Base-by-base conservation (phyloP, 2,329 filamentous ascomycete genomes). In the Colletotrichum siamense region DNA sequence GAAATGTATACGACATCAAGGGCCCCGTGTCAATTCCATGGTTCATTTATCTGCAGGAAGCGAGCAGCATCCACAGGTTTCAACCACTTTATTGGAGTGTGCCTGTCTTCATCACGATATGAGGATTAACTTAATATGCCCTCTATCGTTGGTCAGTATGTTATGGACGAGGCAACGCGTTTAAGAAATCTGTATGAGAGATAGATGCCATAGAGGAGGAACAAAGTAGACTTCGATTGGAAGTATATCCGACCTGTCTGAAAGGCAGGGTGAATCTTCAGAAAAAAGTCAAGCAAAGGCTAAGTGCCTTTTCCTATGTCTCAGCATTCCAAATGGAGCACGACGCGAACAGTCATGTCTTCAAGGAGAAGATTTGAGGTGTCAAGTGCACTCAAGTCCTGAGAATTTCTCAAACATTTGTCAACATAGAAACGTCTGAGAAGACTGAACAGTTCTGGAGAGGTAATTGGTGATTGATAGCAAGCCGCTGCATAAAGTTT, bases 221-320 rank as follows among this genome's bases (percentile, higher is more conserved):
- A 44, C 1, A 3, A 44, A 44, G 5, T 44, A 44, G 18, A 6
- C 39, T 44, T n/a, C 18, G 2, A 3, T n/a, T 44, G 18, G 10
- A 1, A 4, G 0, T 44, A 6, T 4, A 0, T 6, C 39, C 39
- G 2, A 3, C 5, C 5, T n/a, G 18, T 44, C 16, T 44, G 0
- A 8, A 18, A 18, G 36, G 8, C 8, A 16, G 5, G 8, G 9
- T 5, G 36, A 3, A 18, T 18, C 5, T 10, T 0, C 16, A 18
- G 10, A 9, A 44, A n/a, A n/a, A n/a, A 4, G 15, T 10, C 39
- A n/a, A 44, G 3, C 10, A n/a, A n/a, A 44, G 5, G 8, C 16
- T n/a, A 4, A 39, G 7, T 39, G 15, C 15, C 7, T 39, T 3
- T 39, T 8, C 36, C 8, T 16, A 32, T 32, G 30, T 12, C 30